Evolutionary conservation across 164 flowering plant species (phyloP), one percentile per base, ranked within the genome.

Genomic region (Pachysandra terminalis): DNA sequence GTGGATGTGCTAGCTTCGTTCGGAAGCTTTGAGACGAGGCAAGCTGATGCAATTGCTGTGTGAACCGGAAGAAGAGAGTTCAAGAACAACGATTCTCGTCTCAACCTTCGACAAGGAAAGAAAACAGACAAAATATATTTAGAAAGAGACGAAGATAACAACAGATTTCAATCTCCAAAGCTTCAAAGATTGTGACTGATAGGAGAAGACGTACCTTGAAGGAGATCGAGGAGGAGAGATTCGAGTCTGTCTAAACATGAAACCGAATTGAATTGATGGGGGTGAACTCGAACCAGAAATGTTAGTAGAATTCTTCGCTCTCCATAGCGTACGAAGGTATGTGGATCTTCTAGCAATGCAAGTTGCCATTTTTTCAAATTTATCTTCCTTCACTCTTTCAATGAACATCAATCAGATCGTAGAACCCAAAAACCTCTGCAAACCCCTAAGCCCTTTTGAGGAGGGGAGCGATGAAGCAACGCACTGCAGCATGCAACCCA

Each of bases 21-120:
- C 26, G 87, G 80, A 59, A 80, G 82, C 74, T 80, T 82, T 19
- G 85, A 82, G 61, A 84, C 75, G 5, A 82, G 82, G 49, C 84
- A 71, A 61, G 88, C 82, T 3, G 85, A 79, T 0, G 85, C 84
- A 63, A 73, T 70, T 1, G 84, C 85, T 37, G 66, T 71, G 61
- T 84, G 82, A 49, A 77, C 14, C 9, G 83, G 83, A 15, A 71
- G 64, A 56, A 82, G 78, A 0, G 84, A 73, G 75, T 75, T 77
- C 77, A 84, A 63, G 32, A 51, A 60, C 64, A 60, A 26, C 27
- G 70, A n/a, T 70, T 84, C 82, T 63, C 83, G 73, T 45, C 80
- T 73, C 54, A 81, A 67, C 62, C 85, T 81, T 59, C 32, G 40
- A 71, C 40, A 19, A 19, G 37, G 7, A 32, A 32, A 32, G 16